Evolutionary conservation across 331 rosid species (phyloP), one percentile per base, ranked within the genome.

Genomic region (Dryas integrifolia): DNA sequence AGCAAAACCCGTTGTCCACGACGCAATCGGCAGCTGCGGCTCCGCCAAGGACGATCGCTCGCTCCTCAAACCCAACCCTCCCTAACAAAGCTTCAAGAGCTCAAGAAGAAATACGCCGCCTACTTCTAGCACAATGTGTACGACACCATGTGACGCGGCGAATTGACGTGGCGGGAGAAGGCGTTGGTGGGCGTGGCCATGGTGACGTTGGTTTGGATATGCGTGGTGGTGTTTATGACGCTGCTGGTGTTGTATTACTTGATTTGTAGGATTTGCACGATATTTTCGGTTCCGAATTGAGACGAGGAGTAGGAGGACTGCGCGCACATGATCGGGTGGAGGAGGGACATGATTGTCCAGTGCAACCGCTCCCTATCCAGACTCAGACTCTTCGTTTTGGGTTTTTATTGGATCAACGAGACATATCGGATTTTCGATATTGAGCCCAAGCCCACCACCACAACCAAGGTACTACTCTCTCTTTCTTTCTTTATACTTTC

Each of bases 141-240:
- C 79, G 99, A 98, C 18, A 73, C 84, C 15, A 87, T 92, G 97
- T 97, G 99, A 13, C 86, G 92, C 13, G 93, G 99, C 63, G 89
- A 88, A 69, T 76, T 95, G 38, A 77, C 92, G 11, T 9, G 83
- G 9, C 80, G 52, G 85, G 99, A 92, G 93, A 92, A 89, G 82
- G 77, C 86, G 11, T 63, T 89, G 30, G 82, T 95, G 3, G 92
- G 85, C 10, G 67, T 89, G 64, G 96, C 96, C 0, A 14, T 89
- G 72, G 76, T 86, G 47, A 95, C 93, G 4, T 85, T 95, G 64
- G 90, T 90, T 56, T 98, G 97, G 2, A 74, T 95, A 3, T 81
- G 99, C 64, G 84, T 95, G 8, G 48, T 83, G 44, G n/a, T 84
- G 14, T 0, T 21, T 21, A 18, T 18, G 75, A 82, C 78, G 57